Evolutionary conservation across 305 asterid genomes (phyloP).

Genomic region (Solanum chacoense): DNA sequence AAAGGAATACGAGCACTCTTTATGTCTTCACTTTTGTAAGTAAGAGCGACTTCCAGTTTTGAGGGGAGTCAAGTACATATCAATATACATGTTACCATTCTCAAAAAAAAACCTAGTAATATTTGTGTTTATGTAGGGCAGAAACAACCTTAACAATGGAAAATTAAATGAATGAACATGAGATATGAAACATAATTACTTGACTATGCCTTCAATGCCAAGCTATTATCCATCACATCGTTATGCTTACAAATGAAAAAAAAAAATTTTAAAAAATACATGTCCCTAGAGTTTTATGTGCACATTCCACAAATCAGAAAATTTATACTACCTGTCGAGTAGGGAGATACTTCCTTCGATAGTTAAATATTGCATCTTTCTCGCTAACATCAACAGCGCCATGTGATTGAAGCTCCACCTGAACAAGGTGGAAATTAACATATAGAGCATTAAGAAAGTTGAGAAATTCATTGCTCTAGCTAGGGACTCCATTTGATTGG

Average conservation of each 20-base stretch:
- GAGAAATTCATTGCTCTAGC: background rate
- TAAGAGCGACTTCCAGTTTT: background rate
- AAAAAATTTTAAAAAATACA: background rate
- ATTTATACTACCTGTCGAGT: slow-evolving; percentile 56
- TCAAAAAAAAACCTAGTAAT: background rate
- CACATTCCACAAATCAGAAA: background rate
- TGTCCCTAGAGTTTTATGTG: background rate
- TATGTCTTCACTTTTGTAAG: background rate
- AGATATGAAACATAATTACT: background rate
- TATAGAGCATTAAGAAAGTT: background rate
- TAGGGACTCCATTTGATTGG: background rate
- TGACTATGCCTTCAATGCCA: background rate
- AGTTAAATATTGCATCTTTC: slow-evolving; percentile 71
- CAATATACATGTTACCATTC: background rate
- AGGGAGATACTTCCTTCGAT: slow-evolving; percentile 79
- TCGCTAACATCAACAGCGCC: slow-evolving; percentile 38
- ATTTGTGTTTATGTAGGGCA: background rate
- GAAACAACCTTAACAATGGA: background rate
- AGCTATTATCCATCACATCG: background rate
- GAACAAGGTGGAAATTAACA: background rate
- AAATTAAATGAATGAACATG: background rate
- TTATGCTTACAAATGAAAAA: background rate
- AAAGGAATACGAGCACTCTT: background rate
- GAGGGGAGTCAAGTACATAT: background rate
- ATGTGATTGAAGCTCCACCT: slow-evolving; percentile 81